These are phyloP conservation scores for Linanthus parryae DNA, from an alignment of 148 eudicot species.

Conservation along the genomic window DNA sequence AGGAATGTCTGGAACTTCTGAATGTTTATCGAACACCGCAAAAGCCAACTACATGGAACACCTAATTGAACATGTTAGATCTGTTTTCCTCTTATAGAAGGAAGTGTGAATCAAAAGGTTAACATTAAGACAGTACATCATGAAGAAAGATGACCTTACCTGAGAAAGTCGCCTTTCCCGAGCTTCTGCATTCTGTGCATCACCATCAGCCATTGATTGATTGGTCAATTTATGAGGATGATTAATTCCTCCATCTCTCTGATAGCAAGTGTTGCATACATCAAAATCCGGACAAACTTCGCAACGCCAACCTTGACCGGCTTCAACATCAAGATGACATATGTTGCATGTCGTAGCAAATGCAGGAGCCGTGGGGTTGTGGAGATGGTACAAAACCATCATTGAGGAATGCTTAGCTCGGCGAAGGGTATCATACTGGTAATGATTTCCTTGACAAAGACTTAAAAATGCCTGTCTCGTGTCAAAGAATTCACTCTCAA, in stretches of 20 bases:
- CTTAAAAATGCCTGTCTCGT: slow-evolving; percentile 93
- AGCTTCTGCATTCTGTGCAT: slow-evolving; percentile 89
- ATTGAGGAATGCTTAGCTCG: slow-evolving; percentile 99
- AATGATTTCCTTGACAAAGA: slow-evolving; percentile 98
- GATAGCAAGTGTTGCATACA: slow-evolving; percentile 79
- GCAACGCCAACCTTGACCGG: slow-evolving; percentile 99
- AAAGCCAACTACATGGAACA: too few relatives aligned
- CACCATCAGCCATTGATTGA: slow-evolving; percentile 66
- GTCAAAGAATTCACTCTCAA: slow-evolving; percentile 97
- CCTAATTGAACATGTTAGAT: too few relatives aligned
- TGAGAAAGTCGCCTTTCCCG: slow-evolving; percentile 72
- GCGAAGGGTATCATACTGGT: slow-evolving; percentile 97
- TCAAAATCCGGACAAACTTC: slow-evolving; percentile 97
- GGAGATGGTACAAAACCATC: slow-evolving; percentile 99
- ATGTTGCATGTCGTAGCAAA: slow-evolving; percentile 79
- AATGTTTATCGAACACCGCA: too few relatives aligned
- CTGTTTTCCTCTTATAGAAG: too few relatives aligned
- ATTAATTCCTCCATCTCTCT: slow-evolving; percentile 68
- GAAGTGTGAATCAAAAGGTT: too few relatives aligned
- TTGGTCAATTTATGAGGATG: slow-evolving; percentile 96
- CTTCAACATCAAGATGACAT: slow-evolving; percentile 86
- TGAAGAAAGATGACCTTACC: slow-evolving; percentile 28
- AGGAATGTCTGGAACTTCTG: too few relatives aligned
- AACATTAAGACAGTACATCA: too few relatives aligned
- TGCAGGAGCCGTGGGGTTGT: slow-evolving; percentile 99